These are phyloP conservation scores for Epichloe festucae DNA, from an alignment of 2,329 filamentous ascomycete species.

Conservation along the genomic window DNA sequence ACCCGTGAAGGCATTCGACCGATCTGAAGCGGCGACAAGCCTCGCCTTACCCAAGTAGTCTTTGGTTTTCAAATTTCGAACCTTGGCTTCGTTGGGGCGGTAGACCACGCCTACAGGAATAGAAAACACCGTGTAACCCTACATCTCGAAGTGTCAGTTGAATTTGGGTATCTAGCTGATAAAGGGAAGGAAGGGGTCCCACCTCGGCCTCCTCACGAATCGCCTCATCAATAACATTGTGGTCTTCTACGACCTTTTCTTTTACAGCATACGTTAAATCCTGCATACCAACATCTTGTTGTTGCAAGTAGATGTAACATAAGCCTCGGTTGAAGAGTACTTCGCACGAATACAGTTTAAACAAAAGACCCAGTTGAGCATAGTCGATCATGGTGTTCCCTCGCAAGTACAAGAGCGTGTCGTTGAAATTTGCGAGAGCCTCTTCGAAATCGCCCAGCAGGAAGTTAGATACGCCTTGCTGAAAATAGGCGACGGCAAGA, in stretches of 20 bases:
- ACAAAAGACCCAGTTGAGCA: conserved; percentile 85
- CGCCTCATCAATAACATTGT: conserved; percentile 96
- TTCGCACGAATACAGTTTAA: conserved; percentile 95
- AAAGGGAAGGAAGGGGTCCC: conserved; percentile 15
- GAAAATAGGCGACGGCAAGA: conserved; percentile 94
- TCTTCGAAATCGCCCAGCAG: conserved; percentile 94
- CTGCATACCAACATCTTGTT: conserved; percentile 80
- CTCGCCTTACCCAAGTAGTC: conserved; percentile 96
- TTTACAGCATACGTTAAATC: conserved; percentile 84
- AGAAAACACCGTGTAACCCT: conserved; percentile 98
- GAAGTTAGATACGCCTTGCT: conserved; percentile 97
- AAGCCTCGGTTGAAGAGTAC: conserved; percentile 94
- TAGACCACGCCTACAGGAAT: conserved; percentile 95
- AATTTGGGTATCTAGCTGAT: background rate
- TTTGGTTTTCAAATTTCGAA: conserved; percentile 94
- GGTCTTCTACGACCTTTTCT: conserved; percentile 91
- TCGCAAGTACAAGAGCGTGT: conserved; percentile 84
- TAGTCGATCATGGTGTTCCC: conserved; percentile 98
- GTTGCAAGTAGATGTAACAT: conserved; percentile 93
- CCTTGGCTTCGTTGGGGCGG: conserved; percentile 91
- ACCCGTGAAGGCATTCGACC: conserved; percentile 67
- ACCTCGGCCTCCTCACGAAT: conserved; percentile 89
- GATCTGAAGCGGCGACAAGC: conserved; percentile 76
- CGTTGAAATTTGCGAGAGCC: conserved; percentile 95
- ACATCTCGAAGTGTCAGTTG: conserved; percentile 14